These are phyloP conservation scores for Xylaria sp. DNA, from an alignment of 2,329 filamentous ascomycete genomes.

Conservation along the genomic window DNA sequence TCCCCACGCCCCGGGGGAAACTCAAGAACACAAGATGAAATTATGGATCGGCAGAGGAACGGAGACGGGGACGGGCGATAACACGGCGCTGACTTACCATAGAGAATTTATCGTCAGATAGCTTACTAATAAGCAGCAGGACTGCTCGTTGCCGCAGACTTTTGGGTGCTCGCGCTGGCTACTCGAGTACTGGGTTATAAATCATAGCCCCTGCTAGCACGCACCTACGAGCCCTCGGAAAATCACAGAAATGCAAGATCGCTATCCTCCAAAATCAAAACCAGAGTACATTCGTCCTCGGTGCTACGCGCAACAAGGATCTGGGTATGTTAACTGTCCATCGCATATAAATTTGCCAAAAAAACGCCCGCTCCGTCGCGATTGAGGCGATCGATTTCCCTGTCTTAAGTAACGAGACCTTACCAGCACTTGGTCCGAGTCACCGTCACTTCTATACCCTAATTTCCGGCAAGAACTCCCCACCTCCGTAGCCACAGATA, in stretches of 20 bases:
- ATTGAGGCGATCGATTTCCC: constrained; percentile 45
- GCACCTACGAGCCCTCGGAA: constrained; percentile 3
- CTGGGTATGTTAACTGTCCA: constrained; percentile 42
- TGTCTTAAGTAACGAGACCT: constrained; percentile 49
- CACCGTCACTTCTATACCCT: constrained; percentile 50
- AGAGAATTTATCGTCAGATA: background rate
- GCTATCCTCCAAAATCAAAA: constrained; percentile 20
- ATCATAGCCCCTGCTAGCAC: constrained; percentile 8
- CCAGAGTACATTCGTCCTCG: constrained; percentile 29
- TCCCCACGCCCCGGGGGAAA: too few relatives aligned
- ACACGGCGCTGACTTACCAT: constrained; percentile 12
- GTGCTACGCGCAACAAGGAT: constrained; percentile 22
- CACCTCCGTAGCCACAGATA: constrained; percentile 20
- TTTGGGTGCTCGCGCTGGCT: background rate
- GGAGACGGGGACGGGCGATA: background rate
- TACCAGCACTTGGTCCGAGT: constrained; percentile 54
- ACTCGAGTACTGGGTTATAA: background rate
- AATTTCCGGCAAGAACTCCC: constrained; percentile 22
- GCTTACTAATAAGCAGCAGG: background rate
- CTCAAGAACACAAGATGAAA: background rate
- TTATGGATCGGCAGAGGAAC: background rate
- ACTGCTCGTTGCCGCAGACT: background rate
- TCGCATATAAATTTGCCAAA: constrained; percentile 35
- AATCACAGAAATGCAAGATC: constrained; percentile 3
- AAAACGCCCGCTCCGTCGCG: constrained; percentile 46